A percentile compares a stretch with the other conserved stretches of the same genome.
phyloP scores from a whole-genome alignment of 2,329 filamentous ascomycete genomes.

The Colletotrichum sp. region DNA sequence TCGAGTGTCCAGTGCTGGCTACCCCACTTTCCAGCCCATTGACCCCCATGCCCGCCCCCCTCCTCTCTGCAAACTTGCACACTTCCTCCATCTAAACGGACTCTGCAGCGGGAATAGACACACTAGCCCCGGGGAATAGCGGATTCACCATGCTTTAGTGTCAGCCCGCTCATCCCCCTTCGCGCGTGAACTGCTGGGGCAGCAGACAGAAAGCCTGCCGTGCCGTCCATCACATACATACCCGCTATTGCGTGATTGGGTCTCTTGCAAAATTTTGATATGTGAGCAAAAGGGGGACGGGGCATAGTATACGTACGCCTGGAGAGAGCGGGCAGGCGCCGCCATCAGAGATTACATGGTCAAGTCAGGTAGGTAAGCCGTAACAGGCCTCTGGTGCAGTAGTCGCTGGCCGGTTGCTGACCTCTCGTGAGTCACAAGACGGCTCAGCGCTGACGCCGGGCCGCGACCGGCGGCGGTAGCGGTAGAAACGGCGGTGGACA shows the following conservation, averaged over 20 bases:
- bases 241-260: slow-evolving; percentile 18
- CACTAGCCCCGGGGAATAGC: not conserved
- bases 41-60: not conserved
- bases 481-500: not conserved
- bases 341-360: not conserved
- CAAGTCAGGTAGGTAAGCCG: not conserved
- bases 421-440: not conserved
- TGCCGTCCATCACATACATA: slow-evolving; percentile 2
- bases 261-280: not conserved
- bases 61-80: not conserved
- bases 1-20: not conserved
- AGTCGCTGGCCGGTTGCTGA: not conserved
- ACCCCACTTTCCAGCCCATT: not conserved
- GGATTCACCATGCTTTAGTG: not conserved
- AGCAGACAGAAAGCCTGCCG: not conserved
- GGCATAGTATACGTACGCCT: not conserved
- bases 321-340: not conserved
- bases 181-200: not conserved
- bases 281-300: not conserved
- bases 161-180: not conserved
- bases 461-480: not conserved
- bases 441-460: not conserved
- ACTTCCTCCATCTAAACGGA: not conserved
- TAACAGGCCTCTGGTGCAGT: not conserved
- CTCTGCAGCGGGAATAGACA: not conserved